phyloP scores from a whole-genome alignment of 179 eudicot genomes.

The Beta lomatogona region DNA sequence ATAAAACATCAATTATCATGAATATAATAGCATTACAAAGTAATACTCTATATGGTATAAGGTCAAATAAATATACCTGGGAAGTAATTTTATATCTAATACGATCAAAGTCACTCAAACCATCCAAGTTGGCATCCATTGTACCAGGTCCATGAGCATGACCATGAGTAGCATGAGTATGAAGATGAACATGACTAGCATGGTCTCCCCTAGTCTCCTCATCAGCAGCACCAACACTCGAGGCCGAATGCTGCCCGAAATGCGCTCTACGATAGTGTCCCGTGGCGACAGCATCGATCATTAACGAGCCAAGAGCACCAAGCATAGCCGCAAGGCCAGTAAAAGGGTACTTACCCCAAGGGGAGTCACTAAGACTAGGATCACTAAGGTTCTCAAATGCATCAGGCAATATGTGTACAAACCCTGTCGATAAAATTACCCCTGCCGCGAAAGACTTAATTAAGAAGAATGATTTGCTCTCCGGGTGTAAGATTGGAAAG shows the following conservation, averaged over 20 bases:
- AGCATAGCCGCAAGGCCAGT: conserved; percentile 66
- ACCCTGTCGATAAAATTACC: conserved; percentile 12
- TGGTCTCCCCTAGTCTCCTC: conserved; percentile 32
- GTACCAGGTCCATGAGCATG: conserved; percentile 46
- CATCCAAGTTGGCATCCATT: not conserved
- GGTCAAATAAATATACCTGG: conserved; percentile 39
- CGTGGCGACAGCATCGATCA: conserved; percentile 66
- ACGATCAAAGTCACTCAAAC: conserved; percentile 37
- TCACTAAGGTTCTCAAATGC: conserved; percentile 6
- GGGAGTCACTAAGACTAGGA: not conserved
- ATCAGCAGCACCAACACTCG: conserved; percentile 22
- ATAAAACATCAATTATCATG: too few relatives aligned
- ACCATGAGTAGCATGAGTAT: conserved; percentile 21
- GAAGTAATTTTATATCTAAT: conserved; percentile 45
- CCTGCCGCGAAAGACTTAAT: conserved; percentile 13
- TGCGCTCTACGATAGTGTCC: conserved; percentile 50
- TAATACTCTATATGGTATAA: not conserved
- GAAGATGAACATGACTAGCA: conserved; percentile 38
- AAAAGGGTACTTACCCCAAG: conserved; percentile 48
- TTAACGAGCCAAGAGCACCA: conserved; percentile 58
- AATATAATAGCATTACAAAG: too few relatives aligned
- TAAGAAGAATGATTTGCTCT: conserved; percentile 7
- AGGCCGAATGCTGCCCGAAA: not conserved
- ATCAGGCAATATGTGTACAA: conserved; percentile 12
- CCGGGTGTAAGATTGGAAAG: conserved; percentile 6